Evolutionary conservation across 371 early-diverging fungal species (phyloP).

Genomic region (Batkoa obscura): DNA sequence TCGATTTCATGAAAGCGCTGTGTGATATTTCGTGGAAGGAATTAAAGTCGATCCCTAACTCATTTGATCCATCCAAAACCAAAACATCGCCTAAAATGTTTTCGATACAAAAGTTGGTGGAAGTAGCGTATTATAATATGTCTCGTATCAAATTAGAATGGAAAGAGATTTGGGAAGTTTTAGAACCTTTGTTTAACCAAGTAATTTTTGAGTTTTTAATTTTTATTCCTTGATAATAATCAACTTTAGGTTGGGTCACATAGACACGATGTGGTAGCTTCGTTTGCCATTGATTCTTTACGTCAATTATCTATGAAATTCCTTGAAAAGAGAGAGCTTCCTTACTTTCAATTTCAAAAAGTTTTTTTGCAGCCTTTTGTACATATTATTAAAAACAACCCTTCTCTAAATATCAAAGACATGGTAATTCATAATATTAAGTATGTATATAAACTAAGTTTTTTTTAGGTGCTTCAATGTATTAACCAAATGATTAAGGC

Average conservation of each 20-base stretch:
- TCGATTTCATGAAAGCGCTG: constrained; percentile 74
- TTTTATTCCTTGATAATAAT: background rate
- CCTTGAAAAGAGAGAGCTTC: constrained; percentile 79
- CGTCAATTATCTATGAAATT: constrained; percentile 89
- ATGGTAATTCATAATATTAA: constrained; percentile 25
- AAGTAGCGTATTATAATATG: constrained; percentile 95
- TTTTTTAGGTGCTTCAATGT: constrained; percentile 33
- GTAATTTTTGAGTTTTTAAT: background rate
- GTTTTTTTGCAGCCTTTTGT: constrained; percentile 87
- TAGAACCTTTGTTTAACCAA: constrained; percentile 72
- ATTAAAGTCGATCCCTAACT: constrained; percentile 42
- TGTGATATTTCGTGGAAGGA: constrained; percentile 80
- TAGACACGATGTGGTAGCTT: constrained; percentile 58
- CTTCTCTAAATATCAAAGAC: constrained; percentile 66
- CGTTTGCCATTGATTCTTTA: constrained; percentile 83
- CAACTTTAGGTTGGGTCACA: background rate
- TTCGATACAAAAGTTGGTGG: constrained; percentile 78
- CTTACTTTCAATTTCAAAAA: constrained; percentile 92
- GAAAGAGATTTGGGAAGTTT: constrained; percentile 84
- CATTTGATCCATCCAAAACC: constrained; percentile 11
- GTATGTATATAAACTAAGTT: too few relatives aligned
- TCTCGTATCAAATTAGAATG: constrained; percentile 90
- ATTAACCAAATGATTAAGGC: constrained; percentile 77
- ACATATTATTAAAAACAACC: constrained; percentile 55
- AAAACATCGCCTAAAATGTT: constrained; percentile 46